Conservation (phyloP, 257 asterid genomes). For the Lycium barbarum region DNA sequence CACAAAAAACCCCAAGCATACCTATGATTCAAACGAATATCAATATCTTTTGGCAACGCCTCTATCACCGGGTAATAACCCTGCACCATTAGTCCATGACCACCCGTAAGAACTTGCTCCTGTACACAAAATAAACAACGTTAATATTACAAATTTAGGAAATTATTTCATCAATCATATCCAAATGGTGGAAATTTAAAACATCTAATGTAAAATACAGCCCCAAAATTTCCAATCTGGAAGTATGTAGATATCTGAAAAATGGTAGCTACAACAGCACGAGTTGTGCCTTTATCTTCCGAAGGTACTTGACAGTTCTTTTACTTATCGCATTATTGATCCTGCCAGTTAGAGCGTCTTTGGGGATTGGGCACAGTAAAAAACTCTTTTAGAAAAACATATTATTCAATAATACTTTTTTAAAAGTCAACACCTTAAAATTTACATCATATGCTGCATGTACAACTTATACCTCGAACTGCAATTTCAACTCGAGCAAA, state of each 20-base stretch:
- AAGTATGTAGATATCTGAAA: not conserved
- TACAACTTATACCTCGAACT: not conserved
- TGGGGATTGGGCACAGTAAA: not conserved
- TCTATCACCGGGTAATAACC: constrained; percentile 87
- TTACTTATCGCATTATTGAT: too few relatives aligned
- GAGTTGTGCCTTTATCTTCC: constrained; percentile 4
- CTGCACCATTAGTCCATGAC: constrained; percentile 99
- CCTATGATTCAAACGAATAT: too few relatives aligned
- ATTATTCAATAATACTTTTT: not conserved
- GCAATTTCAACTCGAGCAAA: too few relatives aligned
- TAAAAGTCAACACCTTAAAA: not conserved
- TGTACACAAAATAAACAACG: constrained; percentile 43
- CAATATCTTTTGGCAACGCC: constrained; percentile 70
- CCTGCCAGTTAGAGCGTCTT: not conserved
- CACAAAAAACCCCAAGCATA: too few relatives aligned
- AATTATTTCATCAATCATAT: too few relatives aligned
- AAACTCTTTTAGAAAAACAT: not conserved
- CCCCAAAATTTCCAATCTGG: not conserved
- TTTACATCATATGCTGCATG: not conserved
- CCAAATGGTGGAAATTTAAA: not conserved
- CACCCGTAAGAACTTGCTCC: constrained; percentile 97
- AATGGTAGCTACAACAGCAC: not conserved
- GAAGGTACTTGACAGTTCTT: too few relatives aligned
- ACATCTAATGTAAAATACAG: not conserved
- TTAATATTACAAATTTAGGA: not conserved